Conservation (phyloP, 345 rosid species). For the Linum trigynum region DNA sequence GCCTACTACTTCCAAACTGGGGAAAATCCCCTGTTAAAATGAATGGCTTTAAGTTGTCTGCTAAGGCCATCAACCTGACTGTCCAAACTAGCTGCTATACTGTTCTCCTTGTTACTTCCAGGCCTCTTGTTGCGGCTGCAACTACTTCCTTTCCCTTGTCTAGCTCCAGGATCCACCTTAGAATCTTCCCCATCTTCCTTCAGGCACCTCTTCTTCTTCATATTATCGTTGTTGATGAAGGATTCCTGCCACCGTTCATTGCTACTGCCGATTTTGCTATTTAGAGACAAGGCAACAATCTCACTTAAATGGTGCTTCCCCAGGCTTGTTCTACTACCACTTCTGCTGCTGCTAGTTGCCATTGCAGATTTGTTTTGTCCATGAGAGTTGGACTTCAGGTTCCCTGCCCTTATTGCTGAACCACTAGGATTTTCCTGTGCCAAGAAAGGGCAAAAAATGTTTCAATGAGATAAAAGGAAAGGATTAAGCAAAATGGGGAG, state of each 20-base stretch:
- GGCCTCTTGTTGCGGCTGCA: background rate
- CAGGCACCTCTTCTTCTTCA: background rate
- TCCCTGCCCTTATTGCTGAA: background rate
- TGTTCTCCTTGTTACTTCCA: background rate
- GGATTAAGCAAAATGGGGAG: background rate
- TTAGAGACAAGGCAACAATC: background rate
- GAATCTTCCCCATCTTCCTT: background rate
- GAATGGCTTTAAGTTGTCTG: too few species aligned
- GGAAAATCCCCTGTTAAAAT: background rate
- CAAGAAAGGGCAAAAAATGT: background rate
- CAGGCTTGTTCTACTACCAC: background rate
- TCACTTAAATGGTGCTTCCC: background rate
- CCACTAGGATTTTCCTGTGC: background rate
- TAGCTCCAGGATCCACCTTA: too few species aligned
- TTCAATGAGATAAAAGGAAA: background rate
- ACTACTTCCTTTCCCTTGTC: too few species aligned
- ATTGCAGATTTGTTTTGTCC: background rate
- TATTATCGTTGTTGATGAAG: background rate
- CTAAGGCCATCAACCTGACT: background rate
- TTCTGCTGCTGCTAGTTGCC: background rate
- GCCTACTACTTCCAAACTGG: background rate
- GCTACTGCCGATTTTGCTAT: background rate
- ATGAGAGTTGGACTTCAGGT: background rate
- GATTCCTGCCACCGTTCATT: background rate
- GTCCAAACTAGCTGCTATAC: background rate